phyloP scores from a whole-genome alignment of 306 rosid species.

The Sicyos edulis region DNA sequence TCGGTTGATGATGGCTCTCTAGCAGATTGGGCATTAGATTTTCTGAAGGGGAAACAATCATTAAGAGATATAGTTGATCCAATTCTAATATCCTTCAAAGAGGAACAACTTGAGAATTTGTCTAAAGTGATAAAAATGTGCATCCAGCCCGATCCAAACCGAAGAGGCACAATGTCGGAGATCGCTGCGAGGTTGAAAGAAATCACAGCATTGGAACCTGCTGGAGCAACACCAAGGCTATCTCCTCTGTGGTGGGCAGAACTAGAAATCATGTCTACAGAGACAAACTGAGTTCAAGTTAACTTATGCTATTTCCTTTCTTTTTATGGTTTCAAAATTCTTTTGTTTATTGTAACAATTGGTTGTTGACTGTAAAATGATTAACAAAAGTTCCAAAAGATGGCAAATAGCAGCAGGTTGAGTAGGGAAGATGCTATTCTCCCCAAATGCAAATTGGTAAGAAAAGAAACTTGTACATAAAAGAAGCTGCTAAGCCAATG shows the following conservation, averaged over 20 bases:
- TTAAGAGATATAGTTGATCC: constrained; percentile 63
- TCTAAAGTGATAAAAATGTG: constrained; percentile 47
- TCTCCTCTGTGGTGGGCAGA: constrained; percentile 99
- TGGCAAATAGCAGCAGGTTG: constrained; percentile 8
- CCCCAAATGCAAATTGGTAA: background rate
- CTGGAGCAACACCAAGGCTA: constrained; percentile 62
- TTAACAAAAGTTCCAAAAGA: background rate
- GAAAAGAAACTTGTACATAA: constrained; percentile 12
- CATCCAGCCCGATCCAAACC: constrained; percentile 40
- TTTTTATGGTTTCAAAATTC: constrained; percentile 5
- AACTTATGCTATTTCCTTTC: constrained; percentile 16
- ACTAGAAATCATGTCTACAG: constrained; percentile 67
- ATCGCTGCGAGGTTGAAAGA: constrained; percentile 48
- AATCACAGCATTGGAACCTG: constrained; percentile 68
- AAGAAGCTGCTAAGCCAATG: constrained; percentile 10
- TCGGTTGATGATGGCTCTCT: constrained; percentile 41
- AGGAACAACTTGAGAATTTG: constrained; percentile 45
- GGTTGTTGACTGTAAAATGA: constrained; percentile 14
- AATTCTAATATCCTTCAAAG: constrained; percentile 42
- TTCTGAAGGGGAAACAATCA: constrained; percentile 41
- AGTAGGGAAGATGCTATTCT: background rate
- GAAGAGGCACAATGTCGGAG: constrained; percentile 57
- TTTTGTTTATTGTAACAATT: constrained; percentile 29
- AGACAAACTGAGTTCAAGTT: constrained; percentile 32
- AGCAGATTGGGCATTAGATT: constrained; percentile 58